These are phyloP conservation scores for Magnaporthiopsis poae DNA, from an alignment of 2,329 filamentous ascomycete genomes.

Conservation along the genomic window DNA sequence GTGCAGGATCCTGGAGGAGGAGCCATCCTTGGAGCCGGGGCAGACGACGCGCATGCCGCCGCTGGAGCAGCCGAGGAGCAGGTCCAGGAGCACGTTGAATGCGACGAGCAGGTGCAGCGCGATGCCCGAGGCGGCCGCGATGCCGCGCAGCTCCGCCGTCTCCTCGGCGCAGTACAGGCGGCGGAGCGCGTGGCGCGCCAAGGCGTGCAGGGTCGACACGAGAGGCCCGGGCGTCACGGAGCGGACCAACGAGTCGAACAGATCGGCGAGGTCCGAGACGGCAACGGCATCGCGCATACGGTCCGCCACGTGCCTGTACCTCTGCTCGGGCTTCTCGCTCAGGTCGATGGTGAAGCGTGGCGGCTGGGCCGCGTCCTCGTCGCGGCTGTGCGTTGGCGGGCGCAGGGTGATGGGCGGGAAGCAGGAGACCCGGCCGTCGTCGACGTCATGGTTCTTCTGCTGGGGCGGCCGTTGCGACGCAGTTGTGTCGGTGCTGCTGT, in stretches of 20 bases:
- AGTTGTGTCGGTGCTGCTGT: too few relatives aligned
- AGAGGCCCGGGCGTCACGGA: slow-evolving; percentile 5
- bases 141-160: slow-evolving; percentile 50
- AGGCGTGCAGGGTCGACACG: slow-evolving; percentile 5
- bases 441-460: background rate
- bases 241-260: slow-evolving; percentile 10
- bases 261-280: slow-evolving; percentile 23
- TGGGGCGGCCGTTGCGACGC: too few relatives aligned
- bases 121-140: slow-evolving; percentile 39
- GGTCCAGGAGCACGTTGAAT: slow-evolving; percentile 54
- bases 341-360: slow-evolving; percentile 20
- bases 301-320: slow-evolving; percentile 20
- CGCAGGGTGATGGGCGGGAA: background rate
- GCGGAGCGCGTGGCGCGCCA: slow-evolving; percentile 38
- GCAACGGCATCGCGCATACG: slow-evolving; percentile 13
- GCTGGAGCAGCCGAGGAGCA: slow-evolving; percentile 56
- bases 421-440: too few relatives aligned
- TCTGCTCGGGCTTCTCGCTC: slow-evolving; percentile 17
- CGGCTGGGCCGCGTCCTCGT: slow-evolving; percentile 4
- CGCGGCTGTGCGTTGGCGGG: background rate
- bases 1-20: slow-evolving; percentile 41
- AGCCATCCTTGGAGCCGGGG: slow-evolving; percentile 10
- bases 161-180: slow-evolving; percentile 45
- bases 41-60: slow-evolving; percentile 21
- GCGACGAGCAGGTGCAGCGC: slow-evolving; percentile 50